Percentiles rank a stretch among this genome's conserved stretches.
These are phyloP conservation scores for Schwanniomyces occidentalis DNA, from an alignment of 805 yeast species.

Conservation along the genomic window DNA sequence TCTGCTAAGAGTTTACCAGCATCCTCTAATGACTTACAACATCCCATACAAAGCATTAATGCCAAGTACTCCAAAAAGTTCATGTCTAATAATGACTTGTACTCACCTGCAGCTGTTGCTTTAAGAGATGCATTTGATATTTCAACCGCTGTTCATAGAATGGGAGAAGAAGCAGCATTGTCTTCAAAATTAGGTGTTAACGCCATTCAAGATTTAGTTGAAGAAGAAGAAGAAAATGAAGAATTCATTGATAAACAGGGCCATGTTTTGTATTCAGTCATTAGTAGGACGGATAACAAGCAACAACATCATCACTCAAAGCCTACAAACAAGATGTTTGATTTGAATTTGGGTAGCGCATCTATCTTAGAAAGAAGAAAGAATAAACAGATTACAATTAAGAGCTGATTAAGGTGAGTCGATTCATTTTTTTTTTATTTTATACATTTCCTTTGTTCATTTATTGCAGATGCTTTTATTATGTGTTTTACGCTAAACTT, in stretches of 20 bases:
- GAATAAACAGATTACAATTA: conserved; percentile 17
- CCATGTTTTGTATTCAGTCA: too few relatives aligned
- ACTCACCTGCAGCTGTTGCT: conserved; percentile 76
- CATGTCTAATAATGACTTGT: conserved; percentile 32
- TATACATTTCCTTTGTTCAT: too few relatives aligned
- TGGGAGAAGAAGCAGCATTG: conserved; percentile 62
- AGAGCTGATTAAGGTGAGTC: too few relatives aligned
- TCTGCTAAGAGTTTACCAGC: not conserved
- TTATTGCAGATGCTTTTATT: too few relatives aligned
- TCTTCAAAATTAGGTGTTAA: conserved; percentile 15
- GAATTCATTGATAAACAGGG: conserved; percentile 14
- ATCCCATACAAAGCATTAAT: conserved; percentile 27
- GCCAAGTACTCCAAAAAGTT: conserved; percentile 25
- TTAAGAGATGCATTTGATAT: conserved; percentile 86
- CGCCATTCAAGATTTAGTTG: conserved; percentile 28
- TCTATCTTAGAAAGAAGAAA: conserved; percentile 50
- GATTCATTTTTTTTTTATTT: too few relatives aligned
- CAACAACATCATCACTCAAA: conserved; percentile 10
- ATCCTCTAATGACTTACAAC: conserved; percentile 10
- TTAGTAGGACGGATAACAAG: too few relatives aligned
- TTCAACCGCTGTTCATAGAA: conserved; percentile 81
- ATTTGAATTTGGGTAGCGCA: conserved; percentile 52
- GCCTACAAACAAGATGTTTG: conserved; percentile 26
- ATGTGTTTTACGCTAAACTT: too few relatives aligned
- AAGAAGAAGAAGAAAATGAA: conserved; percentile 35